A percentile compares a stretch with the other conserved stretches of the same genome.
Evolutionary conservation across 495 filamentous ascomycete species (phyloP).

Genomic region (Cladorrhinum samala): DNA sequence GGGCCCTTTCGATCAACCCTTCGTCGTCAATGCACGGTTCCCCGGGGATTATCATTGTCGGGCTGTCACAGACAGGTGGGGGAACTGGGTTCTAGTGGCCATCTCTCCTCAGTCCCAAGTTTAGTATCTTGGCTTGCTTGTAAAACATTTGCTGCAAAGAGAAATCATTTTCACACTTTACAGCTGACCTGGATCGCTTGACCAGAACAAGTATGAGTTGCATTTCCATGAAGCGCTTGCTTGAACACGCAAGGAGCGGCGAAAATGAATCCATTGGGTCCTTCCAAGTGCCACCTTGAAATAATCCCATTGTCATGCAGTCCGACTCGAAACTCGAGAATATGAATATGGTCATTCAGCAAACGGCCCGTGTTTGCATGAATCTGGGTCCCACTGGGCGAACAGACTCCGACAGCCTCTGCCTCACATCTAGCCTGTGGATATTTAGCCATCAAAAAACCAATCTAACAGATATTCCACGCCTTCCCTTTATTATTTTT

Average conservation of each 20-base stretch:
- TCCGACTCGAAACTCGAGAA: conserved; percentile 3
- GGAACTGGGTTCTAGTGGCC: not conserved
- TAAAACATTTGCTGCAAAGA: too few relatives aligned
- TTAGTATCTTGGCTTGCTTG: too few relatives aligned
- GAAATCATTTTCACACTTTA: too few relatives aligned
- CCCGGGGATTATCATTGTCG: not conserved
- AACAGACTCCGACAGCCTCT: conserved; percentile 18
- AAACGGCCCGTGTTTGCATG: conserved; percentile 14
- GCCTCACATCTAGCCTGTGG: conserved; percentile 14
- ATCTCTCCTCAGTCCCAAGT: not conserved
- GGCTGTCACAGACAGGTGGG: not conserved
- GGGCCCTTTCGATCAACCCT: not conserved
- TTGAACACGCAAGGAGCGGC: not conserved
- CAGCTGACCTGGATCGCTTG: too few relatives aligned
- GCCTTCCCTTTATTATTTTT: too few relatives aligned
- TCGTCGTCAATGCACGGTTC: not conserved
- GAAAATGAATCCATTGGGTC: not conserved
- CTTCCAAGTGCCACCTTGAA: not conserved
- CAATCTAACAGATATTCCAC: too few relatives aligned
- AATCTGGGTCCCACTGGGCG: conserved; percentile 12
- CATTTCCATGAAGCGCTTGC: too few relatives aligned
- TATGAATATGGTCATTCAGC: conserved; percentile 4
- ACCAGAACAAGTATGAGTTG: too few relatives aligned
- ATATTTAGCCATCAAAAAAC: conserved; percentile 12
- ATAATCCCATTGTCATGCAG: not conserved